A percentile compares a stretch with the other conserved stretches of the same genome.
Conservation (phyloP, 352 stramenopile genomes). For the Globisporangium canariense region DNA sequence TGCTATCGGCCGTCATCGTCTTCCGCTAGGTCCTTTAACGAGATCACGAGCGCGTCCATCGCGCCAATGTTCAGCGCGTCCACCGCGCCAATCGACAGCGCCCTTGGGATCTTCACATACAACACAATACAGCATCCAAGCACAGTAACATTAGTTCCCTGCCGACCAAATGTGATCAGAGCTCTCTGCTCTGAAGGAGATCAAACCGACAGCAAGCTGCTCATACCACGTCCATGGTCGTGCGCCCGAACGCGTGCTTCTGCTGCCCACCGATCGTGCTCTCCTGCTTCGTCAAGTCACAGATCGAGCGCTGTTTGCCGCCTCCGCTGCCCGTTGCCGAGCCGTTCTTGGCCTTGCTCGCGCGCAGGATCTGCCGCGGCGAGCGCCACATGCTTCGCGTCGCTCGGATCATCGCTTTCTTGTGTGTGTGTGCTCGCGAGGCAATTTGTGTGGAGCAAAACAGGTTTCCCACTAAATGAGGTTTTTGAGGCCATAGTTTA, state of each 20-base stretch:
- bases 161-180: background rate
- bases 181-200: background rate
- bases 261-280: slow-evolving; percentile 44
- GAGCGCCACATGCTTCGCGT: slow-evolving; percentile 48
- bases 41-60: slow-evolving; percentile 39
- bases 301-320: slow-evolving; percentile 2
- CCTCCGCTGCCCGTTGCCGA: background rate
- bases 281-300: slow-evolving; percentile 29
- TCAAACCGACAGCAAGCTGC: background rate
- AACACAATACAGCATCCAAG: slow-evolving; percentile 1
- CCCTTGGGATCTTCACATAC: slow-evolving; percentile 37
- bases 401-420: slow-evolving; percentile 43
- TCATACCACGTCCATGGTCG: slow-evolving; percentile 38
- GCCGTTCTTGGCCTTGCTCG: slow-evolving; percentile 27
- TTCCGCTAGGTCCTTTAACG: slow-evolving; percentile 41
- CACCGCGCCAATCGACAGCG: slow-evolving; percentile 28
- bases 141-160: background rate
- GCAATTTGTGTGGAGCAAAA: slow-evolving; percentile 1
- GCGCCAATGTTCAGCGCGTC: slow-evolving; percentile 35
- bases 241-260: slow-evolving; percentile 46
- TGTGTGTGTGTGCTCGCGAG: background rate
- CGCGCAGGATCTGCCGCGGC: slow-evolving; percentile 48
- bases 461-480: too few relatives aligned
- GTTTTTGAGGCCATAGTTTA: background rate
- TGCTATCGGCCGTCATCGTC: slow-evolving; percentile 76